phyloP scores from a whole-genome alignment of 2,329 filamentous ascomycete genomes.

The Aspergillus calidoustus region DNA sequence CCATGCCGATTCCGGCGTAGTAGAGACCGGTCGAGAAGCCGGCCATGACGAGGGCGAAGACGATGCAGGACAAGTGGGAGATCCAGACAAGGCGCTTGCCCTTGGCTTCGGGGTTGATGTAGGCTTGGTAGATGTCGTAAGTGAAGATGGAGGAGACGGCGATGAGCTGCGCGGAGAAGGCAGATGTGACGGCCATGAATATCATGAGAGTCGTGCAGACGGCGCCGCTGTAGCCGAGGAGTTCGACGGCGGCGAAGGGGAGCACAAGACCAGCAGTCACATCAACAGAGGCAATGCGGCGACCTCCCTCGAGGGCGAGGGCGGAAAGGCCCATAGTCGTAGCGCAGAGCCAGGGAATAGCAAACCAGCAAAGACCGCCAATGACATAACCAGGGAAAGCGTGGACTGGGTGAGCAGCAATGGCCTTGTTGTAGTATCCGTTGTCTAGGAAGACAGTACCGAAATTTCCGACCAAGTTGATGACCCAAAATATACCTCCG shows the following conservation, averaged over 20 bases:
- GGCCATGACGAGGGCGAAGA: constrained; percentile 78
- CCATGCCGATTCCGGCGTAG: constrained; percentile 80
- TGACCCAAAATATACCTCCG: constrained; percentile 87
- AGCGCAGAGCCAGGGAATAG: constrained; percentile 86
- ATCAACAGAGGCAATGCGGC: constrained; percentile 73
- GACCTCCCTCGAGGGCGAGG: constrained; percentile 76
- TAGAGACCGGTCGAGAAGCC: constrained; percentile 75
- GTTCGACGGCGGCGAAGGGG: constrained; percentile 80
- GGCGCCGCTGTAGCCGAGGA: constrained; percentile 82
- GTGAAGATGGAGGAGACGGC: constrained; percentile 87
- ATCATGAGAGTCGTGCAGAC: constrained; percentile 77
- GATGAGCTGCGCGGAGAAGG: constrained; percentile 81
- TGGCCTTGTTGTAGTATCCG: constrained; percentile 90
- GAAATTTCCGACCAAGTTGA: constrained; percentile 72
- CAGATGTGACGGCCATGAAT: constrained; percentile 89
- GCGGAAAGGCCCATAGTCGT: constrained; percentile 87
- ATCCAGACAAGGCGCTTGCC: constrained; percentile 80
- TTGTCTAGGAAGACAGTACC: constrained; percentile 83
- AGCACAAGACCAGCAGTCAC: constrained; percentile 83
- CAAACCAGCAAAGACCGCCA: constrained; percentile 87
- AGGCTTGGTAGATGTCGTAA: constrained; percentile 87
- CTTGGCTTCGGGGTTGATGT: constrained; percentile 76
- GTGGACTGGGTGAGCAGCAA: constrained; percentile 82
- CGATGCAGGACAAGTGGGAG: constrained; percentile 73
- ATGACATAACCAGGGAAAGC: constrained; percentile 88